Conservation (phyloP, 805 yeast genomes). For the Candida golubevii region DNA sequence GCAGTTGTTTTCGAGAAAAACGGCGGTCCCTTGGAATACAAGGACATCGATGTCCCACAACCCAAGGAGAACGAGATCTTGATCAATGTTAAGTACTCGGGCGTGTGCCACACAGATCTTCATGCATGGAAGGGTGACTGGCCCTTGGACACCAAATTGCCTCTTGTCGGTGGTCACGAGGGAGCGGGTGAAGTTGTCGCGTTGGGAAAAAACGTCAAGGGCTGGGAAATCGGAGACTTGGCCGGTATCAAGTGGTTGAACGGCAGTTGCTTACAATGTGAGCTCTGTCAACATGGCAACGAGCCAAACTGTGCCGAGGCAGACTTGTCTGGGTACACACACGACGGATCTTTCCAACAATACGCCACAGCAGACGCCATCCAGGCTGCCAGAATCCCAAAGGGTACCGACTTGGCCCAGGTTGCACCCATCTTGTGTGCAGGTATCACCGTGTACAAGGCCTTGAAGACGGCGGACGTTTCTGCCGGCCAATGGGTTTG, state of each 20-base stretch:
- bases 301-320: slow-evolving; percentile 61
- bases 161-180: slow-evolving; percentile 46
- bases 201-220: slow-evolving; percentile 37
- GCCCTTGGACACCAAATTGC: slow-evolving; percentile 43
- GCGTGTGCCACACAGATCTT: slow-evolving; percentile 45
- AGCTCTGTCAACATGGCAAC: slow-evolving; percentile 36
- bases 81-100: slow-evolving; percentile 43
- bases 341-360: slow-evolving; percentile 67
- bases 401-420: slow-evolving; percentile 50
- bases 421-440: slow-evolving; percentile 65
- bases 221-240: slow-evolving; percentile 41
- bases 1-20: slow-evolving; percentile 40
- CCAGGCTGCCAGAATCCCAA: slow-evolving; percentile 57
- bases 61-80: slow-evolving; percentile 40
- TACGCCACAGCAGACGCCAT: slow-evolving; percentile 63
- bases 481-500: slow-evolving; percentile 70
- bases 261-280: slow-evolving; percentile 42
- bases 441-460: slow-evolving; percentile 67
- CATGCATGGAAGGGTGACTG: slow-evolving; percentile 48
- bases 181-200: slow-evolving; percentile 47
- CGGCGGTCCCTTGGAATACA: slow-evolving; percentile 40
- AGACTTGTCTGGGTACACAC: slow-evolving; percentile 70
- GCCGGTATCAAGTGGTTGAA: slow-evolving; percentile 47
- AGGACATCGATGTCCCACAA: slow-evolving; percentile 37
- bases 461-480: slow-evolving; percentile 54